Percentiles rank a stretch among this genome's conserved stretches.
These are phyloP conservation scores for Phytomonas sp. DNA, from an alignment of 208 protist species.

Conservation along the genomic window DNA sequence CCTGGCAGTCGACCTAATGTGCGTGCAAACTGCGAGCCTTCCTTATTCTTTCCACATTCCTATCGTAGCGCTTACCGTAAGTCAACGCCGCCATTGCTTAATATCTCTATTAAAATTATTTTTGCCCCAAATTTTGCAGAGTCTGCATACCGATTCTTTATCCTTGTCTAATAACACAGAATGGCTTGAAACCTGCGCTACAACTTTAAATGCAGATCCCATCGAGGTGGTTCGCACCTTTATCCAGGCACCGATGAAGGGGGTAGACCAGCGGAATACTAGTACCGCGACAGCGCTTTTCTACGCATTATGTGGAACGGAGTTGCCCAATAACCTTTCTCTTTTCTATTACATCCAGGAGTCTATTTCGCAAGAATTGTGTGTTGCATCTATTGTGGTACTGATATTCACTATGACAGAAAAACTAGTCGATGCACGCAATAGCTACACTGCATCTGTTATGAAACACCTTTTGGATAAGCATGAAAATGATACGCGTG, in stretches of 20 bases:
- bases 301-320: slow-evolving; percentile 14
- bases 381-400: slow-evolving; percentile 19
- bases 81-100: slow-evolving; percentile 38
- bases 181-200: slow-evolving; percentile 28
- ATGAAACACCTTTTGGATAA: slow-evolving; percentile 10
- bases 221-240: slow-evolving; percentile 1
- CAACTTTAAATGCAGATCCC: slow-evolving; percentile 8
- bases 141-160: slow-evolving; percentile 15
- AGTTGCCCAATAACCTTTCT: slow-evolving; percentile 2
- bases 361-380: slow-evolving; percentile 22
- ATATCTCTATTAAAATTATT: slow-evolving; percentile 46
- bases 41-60: slow-evolving; percentile 29
- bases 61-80: slow-evolving; percentile 32
- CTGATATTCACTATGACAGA: slow-evolving; percentile 49
- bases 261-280: slow-evolving; percentile 1
- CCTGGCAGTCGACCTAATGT: slow-evolving; percentile 64
- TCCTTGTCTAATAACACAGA: slow-evolving; percentile 31
- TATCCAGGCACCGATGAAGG: background rate
- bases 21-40: slow-evolving; percentile 25
- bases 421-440: slow-evolving; percentile 37
- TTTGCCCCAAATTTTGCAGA: slow-evolving; percentile 20
- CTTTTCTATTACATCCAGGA: slow-evolving; percentile 12
- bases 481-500: background rate
- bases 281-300: slow-evolving; percentile 12
- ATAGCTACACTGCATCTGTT: slow-evolving; percentile 55